Percentiles rank a stretch among this genome's conserved stretches.
Evolutionary conservation across 2,329 filamentous ascomycete genomes (phyloP).

Genomic region (Exophiala aquamarina): DNA sequence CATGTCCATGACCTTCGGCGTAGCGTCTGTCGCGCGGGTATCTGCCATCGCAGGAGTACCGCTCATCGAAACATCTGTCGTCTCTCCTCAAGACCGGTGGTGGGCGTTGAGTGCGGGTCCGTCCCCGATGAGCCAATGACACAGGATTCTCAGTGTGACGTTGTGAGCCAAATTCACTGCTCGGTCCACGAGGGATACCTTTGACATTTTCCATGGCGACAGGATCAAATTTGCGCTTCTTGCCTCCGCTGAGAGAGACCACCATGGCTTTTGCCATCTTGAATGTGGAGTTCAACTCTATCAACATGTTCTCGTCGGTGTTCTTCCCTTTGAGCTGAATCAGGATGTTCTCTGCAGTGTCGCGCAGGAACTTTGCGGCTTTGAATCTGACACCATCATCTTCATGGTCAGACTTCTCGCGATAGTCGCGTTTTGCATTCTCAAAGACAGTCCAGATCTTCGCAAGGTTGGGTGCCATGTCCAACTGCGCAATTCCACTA

Average conservation of each 20-base stretch:
- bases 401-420: constrained; percentile 26
- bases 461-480: constrained; percentile 26
- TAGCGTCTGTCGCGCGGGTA: no score
- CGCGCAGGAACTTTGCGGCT: constrained; percentile 42
- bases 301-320: constrained; percentile 31
- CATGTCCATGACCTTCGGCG: no score
- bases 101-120: no score
- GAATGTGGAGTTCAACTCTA: constrained; percentile 36
- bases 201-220: constrained; percentile 8
- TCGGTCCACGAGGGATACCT: constrained; percentile 14
- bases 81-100: no score
- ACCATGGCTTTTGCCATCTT: constrained; percentile 37
- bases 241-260: constrained; percentile 37
- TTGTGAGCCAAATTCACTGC: neutral
- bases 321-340: constrained; percentile 32
- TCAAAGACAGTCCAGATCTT: constrained; percentile 35
- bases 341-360: constrained; percentile 44
- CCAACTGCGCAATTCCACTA: no score
- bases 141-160: no score
- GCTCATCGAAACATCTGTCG: no score
- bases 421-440: constrained; percentile 39
- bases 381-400: constrained; percentile 29
- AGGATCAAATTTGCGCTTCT: constrained; percentile 40
- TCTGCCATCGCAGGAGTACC: no score
- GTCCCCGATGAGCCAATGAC: no score